Base-by-base conservation (phyloP, 768 basidiomycete species). In the Psilocybe tampanensis region DNA sequence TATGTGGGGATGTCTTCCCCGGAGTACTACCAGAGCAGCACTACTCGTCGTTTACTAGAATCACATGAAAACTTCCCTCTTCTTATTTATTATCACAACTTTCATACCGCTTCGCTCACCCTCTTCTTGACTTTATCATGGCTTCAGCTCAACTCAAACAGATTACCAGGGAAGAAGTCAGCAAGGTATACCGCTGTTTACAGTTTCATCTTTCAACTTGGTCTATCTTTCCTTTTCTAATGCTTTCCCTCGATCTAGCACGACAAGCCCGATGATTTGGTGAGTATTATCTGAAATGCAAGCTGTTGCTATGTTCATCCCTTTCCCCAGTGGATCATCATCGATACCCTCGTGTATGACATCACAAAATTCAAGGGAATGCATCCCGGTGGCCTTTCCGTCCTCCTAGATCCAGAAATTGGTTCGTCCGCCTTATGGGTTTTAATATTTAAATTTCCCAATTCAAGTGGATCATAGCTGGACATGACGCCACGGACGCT, bases 291-390 rank as follows among this genome's bases (percentile, higher is more conserved):
- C 24, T 36, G 8, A 17, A 1, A 6, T 22, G 19, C 17, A 13
- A 24, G 8, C 33, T 39, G 11, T 41, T 21, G 18, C 22, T 22
- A 34, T 8, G 15, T n/a, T 43, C 21, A 34, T 41, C 23, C 13
- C 18, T 33, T 48, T 33, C 4, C 13, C 6, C 56, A 91, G 86
- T 94, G 92, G 92, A 74, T 94, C 44, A 81, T 94, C 60, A 83
- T 94, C 60, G 92, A 96, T 68, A 79, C 86, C 24, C 90, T 88
- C 66, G 93, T 94, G 29, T 94, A 87, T 70, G 86, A 95, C 72
- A 72, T 95, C 18, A 83, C 88, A 18, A 84, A 80, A 63, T 95
- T 98, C 76, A 82, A 82, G 64, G 79, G 78, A 47, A 74, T 95
- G 47, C 94, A 97, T 66, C 94, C 92, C 0, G 94, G 94, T 55